Conservation (phyloP, 2,329 filamentous ascomycete species). For the Zymoseptoria brevis region DNA sequence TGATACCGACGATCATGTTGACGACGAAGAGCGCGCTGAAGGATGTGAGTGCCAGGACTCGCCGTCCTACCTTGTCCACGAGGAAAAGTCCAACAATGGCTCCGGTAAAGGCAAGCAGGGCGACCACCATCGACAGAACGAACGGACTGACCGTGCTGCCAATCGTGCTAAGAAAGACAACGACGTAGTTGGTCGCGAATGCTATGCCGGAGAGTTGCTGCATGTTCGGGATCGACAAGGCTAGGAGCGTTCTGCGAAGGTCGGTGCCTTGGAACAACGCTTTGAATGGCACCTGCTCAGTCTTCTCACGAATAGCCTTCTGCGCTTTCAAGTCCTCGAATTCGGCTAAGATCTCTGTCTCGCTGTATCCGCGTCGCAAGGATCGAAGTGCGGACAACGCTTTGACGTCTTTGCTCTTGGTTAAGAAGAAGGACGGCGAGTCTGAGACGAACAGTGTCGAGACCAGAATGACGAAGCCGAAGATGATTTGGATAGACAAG, state of each 20-base stretch:
- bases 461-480: not conserved
- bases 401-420: not conserved
- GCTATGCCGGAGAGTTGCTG: not conserved
- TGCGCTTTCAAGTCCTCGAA: not conserved
- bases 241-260: not conserved
- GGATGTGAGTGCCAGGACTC: not conserved
- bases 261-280: not conserved
- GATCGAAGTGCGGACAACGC: not conserved
- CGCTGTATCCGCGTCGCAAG: not conserved
- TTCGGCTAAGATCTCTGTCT: not conserved
- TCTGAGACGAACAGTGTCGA: not conserved
- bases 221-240: not conserved
- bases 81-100: not conserved
- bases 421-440: not conserved
- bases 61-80: not conserved
- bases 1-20: not conserved
- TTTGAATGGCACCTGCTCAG: not conserved
- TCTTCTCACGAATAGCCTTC: not conserved
- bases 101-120: not conserved
- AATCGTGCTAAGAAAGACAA: not conserved
- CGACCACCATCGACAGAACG: not conserved
- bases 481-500: not conserved
- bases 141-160: not conserved
- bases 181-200: not conserved
- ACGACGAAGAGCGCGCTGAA: not conserved